These are phyloP conservation scores for Arabidopsis hybrid DNA, from an alignment of 441 rosid species.

Conservation along the genomic window DNA sequence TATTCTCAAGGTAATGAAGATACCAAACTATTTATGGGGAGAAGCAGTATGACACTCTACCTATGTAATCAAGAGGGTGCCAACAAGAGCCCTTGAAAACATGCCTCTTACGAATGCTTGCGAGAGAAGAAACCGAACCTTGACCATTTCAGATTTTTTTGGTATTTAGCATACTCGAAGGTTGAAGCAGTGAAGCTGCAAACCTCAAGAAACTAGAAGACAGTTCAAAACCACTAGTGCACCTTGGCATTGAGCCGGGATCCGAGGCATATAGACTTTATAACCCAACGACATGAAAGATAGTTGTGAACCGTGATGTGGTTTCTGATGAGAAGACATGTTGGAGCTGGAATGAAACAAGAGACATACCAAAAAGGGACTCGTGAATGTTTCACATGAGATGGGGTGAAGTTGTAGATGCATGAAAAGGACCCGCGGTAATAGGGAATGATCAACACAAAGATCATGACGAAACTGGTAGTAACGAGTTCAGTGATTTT, in stretches of 20 bases:
- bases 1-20: neutral
- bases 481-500: no score
- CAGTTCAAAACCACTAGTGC: neutral
- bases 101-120: neutral
- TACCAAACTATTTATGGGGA: neutral
- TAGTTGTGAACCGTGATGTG: no score
- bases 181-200: rapidly evolving
- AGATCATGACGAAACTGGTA: no score
- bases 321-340: no score
- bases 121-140: neutral
- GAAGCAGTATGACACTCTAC: neutral
- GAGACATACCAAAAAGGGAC: no score
- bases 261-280: neutral
- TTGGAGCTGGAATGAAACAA: no score
- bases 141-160: neutral
- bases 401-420: no score
- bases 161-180: neutral
- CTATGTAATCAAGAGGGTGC: neutral
- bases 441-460: no score
- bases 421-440: no score
- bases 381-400: no score
- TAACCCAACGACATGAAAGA: neutral
- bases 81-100: neutral
- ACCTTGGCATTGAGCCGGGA: neutral
- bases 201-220: neutral